phyloP scores from a whole-genome alignment of 2,329 filamentous ascomycete genomes.

The Aspergillus awamori region DNA sequence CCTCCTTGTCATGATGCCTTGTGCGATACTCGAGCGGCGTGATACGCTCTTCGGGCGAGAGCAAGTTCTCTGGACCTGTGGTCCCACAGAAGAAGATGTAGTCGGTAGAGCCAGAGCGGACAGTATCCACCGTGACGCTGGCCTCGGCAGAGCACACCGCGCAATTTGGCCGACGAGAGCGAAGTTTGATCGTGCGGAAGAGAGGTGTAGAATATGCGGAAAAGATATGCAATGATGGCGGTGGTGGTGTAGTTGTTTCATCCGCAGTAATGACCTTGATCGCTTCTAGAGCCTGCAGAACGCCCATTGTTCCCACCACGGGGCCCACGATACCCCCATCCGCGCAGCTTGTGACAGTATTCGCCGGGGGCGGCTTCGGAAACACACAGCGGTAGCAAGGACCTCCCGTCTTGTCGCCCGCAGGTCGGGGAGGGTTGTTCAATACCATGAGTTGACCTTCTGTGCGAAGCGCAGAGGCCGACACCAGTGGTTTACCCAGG shows the following conservation, averaged over 20 bases:
- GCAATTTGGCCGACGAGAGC: constrained; percentile 69
- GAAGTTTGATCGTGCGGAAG: constrained; percentile 77
- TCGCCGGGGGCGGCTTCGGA: constrained; percentile 79
- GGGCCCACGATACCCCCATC: constrained; percentile 92
- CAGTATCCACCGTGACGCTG: constrained; percentile 63
- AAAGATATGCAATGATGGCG: constrained; percentile 46
- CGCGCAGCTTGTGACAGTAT: constrained; percentile 81
- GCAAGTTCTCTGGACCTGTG: constrained; percentile 55
- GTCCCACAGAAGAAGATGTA: constrained; percentile 86
- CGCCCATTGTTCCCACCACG: constrained; percentile 90
- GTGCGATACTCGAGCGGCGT: constrained; percentile 62
- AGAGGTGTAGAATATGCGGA: constrained; percentile 46
- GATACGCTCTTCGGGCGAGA: constrained; percentile 68
- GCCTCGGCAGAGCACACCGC: constrained; percentile 71
- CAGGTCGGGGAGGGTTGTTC: constrained; percentile 72
- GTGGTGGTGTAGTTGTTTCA: constrained; percentile 22
- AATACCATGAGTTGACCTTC: constrained; percentile 89
- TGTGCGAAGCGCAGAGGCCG: constrained; percentile 83
- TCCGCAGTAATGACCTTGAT: constrained; percentile 73
- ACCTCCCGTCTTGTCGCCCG: constrained; percentile 63
- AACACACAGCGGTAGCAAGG: constrained; percentile 96
- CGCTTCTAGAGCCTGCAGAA: constrained; percentile 85
- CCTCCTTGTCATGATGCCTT: constrained; percentile 14
- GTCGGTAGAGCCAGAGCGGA: constrained; percentile 70
- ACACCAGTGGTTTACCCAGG: constrained; percentile 76